A percentile compares a stretch with the other conserved stretches of the same genome.
Conservation (phyloP, 305 asterid species). For the Fraxinus floribunda region DNA sequence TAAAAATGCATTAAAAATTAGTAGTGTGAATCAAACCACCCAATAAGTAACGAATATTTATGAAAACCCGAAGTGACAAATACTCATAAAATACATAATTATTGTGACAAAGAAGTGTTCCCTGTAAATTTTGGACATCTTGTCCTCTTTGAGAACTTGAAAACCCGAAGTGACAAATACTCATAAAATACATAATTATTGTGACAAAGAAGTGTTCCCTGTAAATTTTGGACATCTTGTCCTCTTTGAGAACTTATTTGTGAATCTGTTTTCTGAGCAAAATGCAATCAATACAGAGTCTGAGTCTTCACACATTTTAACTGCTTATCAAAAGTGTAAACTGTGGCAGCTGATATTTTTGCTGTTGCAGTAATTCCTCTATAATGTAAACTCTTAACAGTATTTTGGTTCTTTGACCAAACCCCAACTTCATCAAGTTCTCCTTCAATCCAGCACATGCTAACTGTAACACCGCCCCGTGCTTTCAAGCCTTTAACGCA, state of each 20-base stretch:
- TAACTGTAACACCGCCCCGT: slow-evolving; percentile 55
- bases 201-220: background rate
- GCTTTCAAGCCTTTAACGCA: slow-evolving; percentile 62
- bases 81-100: background rate
- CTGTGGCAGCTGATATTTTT: slow-evolving; percentile 36
- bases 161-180: background rate
- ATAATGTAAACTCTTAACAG: slow-evolving; percentile 47
- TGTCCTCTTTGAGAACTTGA: background rate
- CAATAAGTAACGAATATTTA: background rate
- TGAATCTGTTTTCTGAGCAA: background rate
- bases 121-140: background rate
- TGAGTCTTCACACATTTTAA: slow-evolving; percentile 41
- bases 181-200: background rate
- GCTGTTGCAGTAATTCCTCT: slow-evolving; percentile 36
- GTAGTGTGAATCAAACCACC: background rate
- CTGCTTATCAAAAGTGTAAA: slow-evolving; percentile 57
- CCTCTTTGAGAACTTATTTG: background rate
- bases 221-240: background rate
- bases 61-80: background rate
- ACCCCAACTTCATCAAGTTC: slow-evolving; percentile 56
- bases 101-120: background rate
- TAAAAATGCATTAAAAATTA: background rate
- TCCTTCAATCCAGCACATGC: slow-evolving; percentile 68
- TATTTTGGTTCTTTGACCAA: slow-evolving; percentile 43
- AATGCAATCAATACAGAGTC: slow-evolving; percentile 17